These are phyloP conservation scores for Paramecium sexaurelia DNA, from an alignment of 73 alveolate genomes.

Conservation along the genomic window DNA sequence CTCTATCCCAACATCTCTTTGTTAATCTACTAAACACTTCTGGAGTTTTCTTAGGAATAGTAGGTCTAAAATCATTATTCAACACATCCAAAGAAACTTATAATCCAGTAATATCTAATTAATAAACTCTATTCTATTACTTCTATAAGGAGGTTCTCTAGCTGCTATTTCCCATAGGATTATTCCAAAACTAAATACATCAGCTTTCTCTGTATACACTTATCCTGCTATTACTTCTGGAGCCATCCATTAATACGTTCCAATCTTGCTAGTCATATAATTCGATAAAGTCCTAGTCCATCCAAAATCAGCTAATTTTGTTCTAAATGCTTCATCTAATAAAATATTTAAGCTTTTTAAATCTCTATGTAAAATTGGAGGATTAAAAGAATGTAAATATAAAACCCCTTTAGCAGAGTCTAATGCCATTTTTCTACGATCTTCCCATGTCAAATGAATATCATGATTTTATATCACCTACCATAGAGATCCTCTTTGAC, in stretches of 20 bases:
- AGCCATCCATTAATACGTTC: constrained; percentile 99
- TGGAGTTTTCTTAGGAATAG: constrained; percentile 92
- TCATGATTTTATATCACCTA: constrained; percentile 88
- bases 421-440: constrained; percentile 92
- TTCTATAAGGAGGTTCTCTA: constrained; percentile 97
- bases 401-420: constrained; percentile 98
- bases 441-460: constrained; percentile 88
- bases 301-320: constrained; percentile 99
- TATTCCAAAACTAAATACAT: constrained; percentile 98
- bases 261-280: constrained; percentile 97
- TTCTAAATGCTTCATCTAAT: constrained; percentile 93
- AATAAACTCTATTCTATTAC: not conserved
- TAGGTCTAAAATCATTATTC: constrained; percentile 94
- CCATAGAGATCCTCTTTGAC: constrained; percentile 97
- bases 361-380: constrained; percentile 98
- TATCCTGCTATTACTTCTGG: constrained; percentile 98
- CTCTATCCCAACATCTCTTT: constrained; percentile 95
- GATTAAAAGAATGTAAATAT: constrained; percentile 94
- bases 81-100: constrained; percentile 94
- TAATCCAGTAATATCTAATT: constrained; percentile 87
- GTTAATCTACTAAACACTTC: constrained; percentile 89
- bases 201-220: constrained; percentile 97
- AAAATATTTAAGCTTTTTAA: constrained; percentile 95
- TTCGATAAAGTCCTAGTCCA: constrained; percentile 94
- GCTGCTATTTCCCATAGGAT: constrained; percentile 98